Evolutionary conservation across 805 yeast species (phyloP), one percentile per base, ranked within the genome.

Genomic region (Zygoascus tannicola): DNA sequence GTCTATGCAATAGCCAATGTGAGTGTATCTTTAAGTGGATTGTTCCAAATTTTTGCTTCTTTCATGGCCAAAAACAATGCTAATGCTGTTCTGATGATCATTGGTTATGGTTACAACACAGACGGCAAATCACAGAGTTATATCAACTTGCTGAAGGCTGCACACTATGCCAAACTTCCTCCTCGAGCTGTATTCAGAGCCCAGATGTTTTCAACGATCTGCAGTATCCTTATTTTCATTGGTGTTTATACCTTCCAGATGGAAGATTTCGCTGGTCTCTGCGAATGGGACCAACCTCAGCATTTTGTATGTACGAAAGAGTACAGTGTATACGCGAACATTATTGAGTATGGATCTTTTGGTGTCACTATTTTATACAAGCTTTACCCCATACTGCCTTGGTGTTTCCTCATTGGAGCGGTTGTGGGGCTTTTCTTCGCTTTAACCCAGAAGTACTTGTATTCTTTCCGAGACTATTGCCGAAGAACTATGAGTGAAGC

Each of bases 51-150:
- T 8, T 33, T 33, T n/a, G 35, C 35, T 14, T 33, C 35, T n/a
- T 33, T 33, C 35, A 33, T 16, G 35, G 20, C 15, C n/a, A 33
- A 14, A 7, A 33, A 14, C 12, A 67, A 69, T 64, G 78, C 78
- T 20, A 56, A 65, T 35, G 80, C 80, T 3, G 58, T 75, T 43
- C 73, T 71, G 67, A 64, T 72, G 10, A 56, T 75, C 45, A 71
- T 56, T 76, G 80, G 48, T 64, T 59, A 68, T 38, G 56, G 55
- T 15, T 46, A 43, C 33, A 52, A 50, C 68, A 50, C 78, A 49
- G 80, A 76, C 55, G 73, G 73, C 22, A 84, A 78, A 59, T 82
- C 85, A 10, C 76, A 78, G 46, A 71, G 67, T 54, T 80, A 74
- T 57, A 72, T 77, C 40, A 69, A 74, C 54, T 76, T 75, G 52